Evolutionary conservation across 768 basidiomycete species (phyloP), one percentile per base, ranked within the genome.

Genomic region (Trametes sanguinea): DNA sequence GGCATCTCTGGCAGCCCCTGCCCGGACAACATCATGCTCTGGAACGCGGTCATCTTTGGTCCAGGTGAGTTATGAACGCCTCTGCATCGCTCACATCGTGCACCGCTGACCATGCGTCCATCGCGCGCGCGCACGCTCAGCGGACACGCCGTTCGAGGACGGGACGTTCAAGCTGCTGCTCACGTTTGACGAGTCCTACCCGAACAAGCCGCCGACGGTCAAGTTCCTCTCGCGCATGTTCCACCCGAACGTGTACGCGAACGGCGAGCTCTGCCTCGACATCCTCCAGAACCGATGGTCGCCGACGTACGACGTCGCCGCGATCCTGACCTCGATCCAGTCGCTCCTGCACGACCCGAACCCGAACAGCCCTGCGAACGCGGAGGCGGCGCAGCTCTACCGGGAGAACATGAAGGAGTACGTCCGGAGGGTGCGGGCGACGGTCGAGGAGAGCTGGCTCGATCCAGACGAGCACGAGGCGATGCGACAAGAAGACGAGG

Each of bases 11-110:
- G 96, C 13, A 95, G 94, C 70, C 96, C 97, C 72, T 95, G 94
- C 72, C 89, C 94, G 2, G 97, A 98, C 73, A 98, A 98, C 74
- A 97, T 99, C 75, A 97, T 98, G 94, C 83, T 98, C 14, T 99
- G 97, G 97, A 99, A 99, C 70, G 97, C 97, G 1, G 97, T 99
- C 60, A 99, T 99, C 65, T 98, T 99, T 72, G 97, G 97, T 2
- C 97, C 97, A 76, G 90, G 96, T 95, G 61, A 71, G 89, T 77
- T 14, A 6, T 2, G 35, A 37, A 37, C 11, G 35, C 35, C 35
- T 37, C 35, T 37, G 35, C 35, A 37, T 11, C 35, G 35, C 35
- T 37, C 35, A 2, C 2, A 1, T 37, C 2, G 35, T 37, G 35
- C 35, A 37, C 35, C 35, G 35, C 35, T 37, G 35, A 37, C 35